Evolutionary conservation across 352 stramenopile species (phyloP).

Genomic region (Phytophthora palmivora): DNA sequence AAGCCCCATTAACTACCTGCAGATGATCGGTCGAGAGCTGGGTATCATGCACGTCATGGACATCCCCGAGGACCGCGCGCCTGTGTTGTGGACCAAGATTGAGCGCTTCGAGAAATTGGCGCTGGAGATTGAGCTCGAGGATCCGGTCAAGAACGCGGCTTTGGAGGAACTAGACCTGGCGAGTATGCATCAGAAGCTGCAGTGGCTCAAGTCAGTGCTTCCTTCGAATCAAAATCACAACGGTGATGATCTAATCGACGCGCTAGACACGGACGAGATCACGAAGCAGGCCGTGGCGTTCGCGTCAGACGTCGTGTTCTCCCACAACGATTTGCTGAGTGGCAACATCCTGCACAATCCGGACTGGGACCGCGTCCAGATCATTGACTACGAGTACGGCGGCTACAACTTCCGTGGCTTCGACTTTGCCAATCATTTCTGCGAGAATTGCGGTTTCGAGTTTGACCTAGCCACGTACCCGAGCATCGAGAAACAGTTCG

Average conservation of each 20-base stretch:
- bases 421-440: conserved; percentile 96
- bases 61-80: conserved; percentile 63
- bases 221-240: conserved; percentile 76
- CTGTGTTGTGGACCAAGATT: conserved; percentile 83
- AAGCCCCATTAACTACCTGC: conserved; percentile 80
- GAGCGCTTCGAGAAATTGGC: conserved; percentile 85
- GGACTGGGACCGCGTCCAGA: conserved; percentile 84
- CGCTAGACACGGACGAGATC: conserved; percentile 69
- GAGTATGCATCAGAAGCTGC: conserved; percentile 64
- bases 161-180: conserved; percentile 73
- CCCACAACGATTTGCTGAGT: conserved; percentile 94
- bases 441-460: conserved; percentile 94
- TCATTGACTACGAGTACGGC: conserved; percentile 97
- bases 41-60: conserved; percentile 90
- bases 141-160: conserved; percentile 63
- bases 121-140: conserved; percentile 61
- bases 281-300: conserved; percentile 82
- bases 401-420: conserved; percentile 94
- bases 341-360: conserved; percentile 87
- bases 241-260: conserved; percentile 59
- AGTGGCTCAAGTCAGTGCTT: conserved; percentile 86
- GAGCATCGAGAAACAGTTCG: conserved; percentile 78
- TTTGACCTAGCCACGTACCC: conserved; percentile 90
- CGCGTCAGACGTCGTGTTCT: conserved; percentile 89
- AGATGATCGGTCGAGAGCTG: conserved; percentile 89